These are phyloP conservation scores for Echites panduratus DNA, from an alignment of 257 asterid species.

Conservation along the genomic window DNA sequence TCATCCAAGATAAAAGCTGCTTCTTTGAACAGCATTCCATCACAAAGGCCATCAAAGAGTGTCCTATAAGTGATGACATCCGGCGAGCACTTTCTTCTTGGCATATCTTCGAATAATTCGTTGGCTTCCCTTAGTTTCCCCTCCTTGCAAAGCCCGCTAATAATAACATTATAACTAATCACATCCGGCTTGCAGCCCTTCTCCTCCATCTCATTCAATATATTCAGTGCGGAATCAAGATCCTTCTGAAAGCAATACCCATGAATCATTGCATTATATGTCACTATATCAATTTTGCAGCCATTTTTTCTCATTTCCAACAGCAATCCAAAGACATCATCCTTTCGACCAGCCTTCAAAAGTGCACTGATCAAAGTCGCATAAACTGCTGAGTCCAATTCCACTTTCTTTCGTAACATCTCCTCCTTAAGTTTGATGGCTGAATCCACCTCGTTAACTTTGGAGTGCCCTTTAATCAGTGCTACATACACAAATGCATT, in stretches of 20 bases:
- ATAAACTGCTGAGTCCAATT: slow-evolving; percentile 52
- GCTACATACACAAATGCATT: slow-evolving; percentile 45
- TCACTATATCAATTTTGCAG: slow-evolving; percentile 52
- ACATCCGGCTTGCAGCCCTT: slow-evolving; percentile 59
- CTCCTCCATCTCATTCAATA: slow-evolving; percentile 55
- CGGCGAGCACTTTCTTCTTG: slow-evolving; percentile 46
- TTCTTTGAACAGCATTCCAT: slow-evolving; percentile 43
- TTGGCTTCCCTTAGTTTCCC: slow-evolving; percentile 47
- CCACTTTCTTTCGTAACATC: slow-evolving; percentile 49
- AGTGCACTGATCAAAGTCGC: slow-evolving; percentile 61
- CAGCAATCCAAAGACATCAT: slow-evolving; percentile 34
- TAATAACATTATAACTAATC: slow-evolving; percentile 56
- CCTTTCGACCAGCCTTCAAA: slow-evolving; percentile 48
- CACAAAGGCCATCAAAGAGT: slow-evolving; percentile 59
- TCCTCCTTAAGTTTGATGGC: slow-evolving; percentile 58
- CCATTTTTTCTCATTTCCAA: slow-evolving; percentile 57
- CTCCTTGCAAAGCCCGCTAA: slow-evolving; percentile 49
- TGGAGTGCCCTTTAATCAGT: slow-evolving; percentile 64
- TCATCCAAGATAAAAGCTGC: slow-evolving; percentile 62
- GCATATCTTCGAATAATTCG: slow-evolving; percentile 76
- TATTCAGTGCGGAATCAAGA: slow-evolving; percentile 45
- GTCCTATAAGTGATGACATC: slow-evolving; percentile 64
- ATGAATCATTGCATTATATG: slow-evolving; percentile 57
- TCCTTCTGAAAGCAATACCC: slow-evolving; percentile 60
- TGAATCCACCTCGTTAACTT: slow-evolving; percentile 23